Conservation (phyloP, 1,139 yeast genomes). For the Hyphopichia buzzinii region DNA sequence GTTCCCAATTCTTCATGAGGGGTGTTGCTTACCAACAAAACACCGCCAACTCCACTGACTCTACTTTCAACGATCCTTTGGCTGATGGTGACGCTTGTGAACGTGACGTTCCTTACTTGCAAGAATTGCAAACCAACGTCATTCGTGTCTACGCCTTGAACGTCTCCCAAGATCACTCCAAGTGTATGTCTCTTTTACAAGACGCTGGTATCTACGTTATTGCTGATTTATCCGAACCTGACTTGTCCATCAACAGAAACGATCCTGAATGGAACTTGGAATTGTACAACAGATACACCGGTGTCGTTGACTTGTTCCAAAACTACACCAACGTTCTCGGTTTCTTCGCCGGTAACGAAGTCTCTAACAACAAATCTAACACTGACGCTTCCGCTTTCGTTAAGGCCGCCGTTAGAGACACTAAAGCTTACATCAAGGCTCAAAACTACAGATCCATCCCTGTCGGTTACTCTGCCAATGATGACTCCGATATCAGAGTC, state of each 20-base stretch:
- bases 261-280: slow-evolving; percentile 70
- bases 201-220: slow-evolving; percentile 87
- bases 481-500: slow-evolving; percentile 65
- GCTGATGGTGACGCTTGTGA: slow-evolving; percentile 69
- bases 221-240: slow-evolving; percentile 86
- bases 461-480: slow-evolving; percentile 93
- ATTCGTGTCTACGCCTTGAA: slow-evolving; percentile 72
- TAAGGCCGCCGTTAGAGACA: slow-evolving; percentile 89
- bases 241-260: slow-evolving; percentile 69
- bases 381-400: slow-evolving; percentile 71
- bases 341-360: slow-evolving; percentile 93
- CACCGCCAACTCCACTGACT: slow-evolving; percentile 49
- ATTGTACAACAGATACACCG: slow-evolving; percentile 72
- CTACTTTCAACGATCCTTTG: slow-evolving; percentile 64
- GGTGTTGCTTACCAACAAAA: slow-evolving; percentile 81
- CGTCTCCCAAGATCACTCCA: slow-evolving; percentile 78
- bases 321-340: slow-evolving; percentile 83
- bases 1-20: slow-evolving; percentile 75
- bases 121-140: slow-evolving; percentile 74
- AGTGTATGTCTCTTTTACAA: slow-evolving; percentile 81
- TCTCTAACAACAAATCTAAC: slow-evolving; percentile 56
- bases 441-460: slow-evolving; percentile 75
- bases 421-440: slow-evolving; percentile 72
- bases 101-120: slow-evolving; percentile 78
- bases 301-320: slow-evolving; percentile 78